Evolutionary conservation across 1,284 basidiomycete genomes (phyloP).

Genomic region (Ceratobasidium sp.): DNA sequence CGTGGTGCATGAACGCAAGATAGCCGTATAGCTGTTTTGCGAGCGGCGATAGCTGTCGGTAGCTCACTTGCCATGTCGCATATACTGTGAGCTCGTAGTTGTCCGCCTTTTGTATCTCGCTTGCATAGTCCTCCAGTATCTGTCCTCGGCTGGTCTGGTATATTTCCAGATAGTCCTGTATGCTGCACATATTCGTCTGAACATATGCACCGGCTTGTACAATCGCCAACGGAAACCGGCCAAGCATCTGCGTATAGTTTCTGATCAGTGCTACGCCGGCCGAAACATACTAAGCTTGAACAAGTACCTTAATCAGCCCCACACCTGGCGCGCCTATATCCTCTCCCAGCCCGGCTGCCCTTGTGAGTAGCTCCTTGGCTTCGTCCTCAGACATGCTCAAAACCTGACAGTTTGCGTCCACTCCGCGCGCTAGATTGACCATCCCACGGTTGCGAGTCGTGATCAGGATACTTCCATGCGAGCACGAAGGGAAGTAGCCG

Average conservation of each 20-base stretch:
- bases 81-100: slow-evolving; percentile 23
- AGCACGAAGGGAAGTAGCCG: slow-evolving; percentile 8
- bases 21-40: background rate
- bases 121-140: background rate
- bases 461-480: background rate
- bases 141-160: slow-evolving; percentile 11
- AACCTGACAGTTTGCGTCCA: too few relatives aligned
- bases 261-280: too few relatives aligned
- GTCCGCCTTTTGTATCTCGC: background rate
- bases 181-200: background rate
- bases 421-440: too few relatives aligned
- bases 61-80: slow-evolving; percentile 22
- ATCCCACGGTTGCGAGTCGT: slow-evolving; percentile 10
- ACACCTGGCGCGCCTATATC: too few relatives aligned
- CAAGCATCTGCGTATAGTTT: slow-evolving; percentile 31
- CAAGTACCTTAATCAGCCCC: too few relatives aligned
- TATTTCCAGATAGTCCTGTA: background rate
- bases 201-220: slow-evolving; percentile 38
- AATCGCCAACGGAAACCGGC: slow-evolving; percentile 22
- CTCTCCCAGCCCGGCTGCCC: background rate
- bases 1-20: slow-evolving; percentile 19
- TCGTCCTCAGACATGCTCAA: too few relatives aligned
- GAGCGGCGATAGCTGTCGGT: background rate
- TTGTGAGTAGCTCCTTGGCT: background rate
- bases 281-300: too few relatives aligned